Conservation (phyloP, 495 filamentous ascomycete species). For the Usnea hakonensis region DNA sequence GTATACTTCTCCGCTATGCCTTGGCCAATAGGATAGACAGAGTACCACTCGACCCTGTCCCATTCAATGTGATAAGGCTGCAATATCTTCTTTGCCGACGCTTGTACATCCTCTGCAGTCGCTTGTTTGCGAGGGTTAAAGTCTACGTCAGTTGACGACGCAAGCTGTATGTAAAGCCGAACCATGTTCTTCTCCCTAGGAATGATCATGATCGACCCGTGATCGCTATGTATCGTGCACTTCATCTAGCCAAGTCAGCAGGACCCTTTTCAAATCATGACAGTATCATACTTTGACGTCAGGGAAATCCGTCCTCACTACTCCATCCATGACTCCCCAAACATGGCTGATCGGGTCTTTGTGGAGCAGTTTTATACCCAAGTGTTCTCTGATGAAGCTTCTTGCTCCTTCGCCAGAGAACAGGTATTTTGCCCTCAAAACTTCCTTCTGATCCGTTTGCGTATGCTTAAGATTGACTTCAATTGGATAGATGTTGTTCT, state of each 20-base stretch:
- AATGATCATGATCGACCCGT: constrained; percentile 62
- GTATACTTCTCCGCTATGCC: constrained; percentile 50
- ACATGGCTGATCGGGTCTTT: constrained; percentile 59
- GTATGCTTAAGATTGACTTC: constrained; percentile 66
- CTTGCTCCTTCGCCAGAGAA: constrained; percentile 60
- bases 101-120: constrained; percentile 52
- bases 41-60: constrained; percentile 49
- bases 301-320: constrained; percentile 68
- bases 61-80: constrained; percentile 47
- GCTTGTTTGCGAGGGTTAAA: constrained; percentile 39
- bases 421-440: constrained; percentile 54
- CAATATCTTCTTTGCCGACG: constrained; percentile 51
- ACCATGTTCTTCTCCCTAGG: constrained; percentile 67
- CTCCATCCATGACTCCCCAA: constrained; percentile 81
- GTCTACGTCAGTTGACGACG: constrained; percentile 53
- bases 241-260: constrained; percentile 57
- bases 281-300: constrained; percentile 36
- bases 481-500: constrained; percentile 49
- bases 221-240: constrained; percentile 59
- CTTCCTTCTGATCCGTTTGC: constrained; percentile 63
- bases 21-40: constrained; percentile 53
- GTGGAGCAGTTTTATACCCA: constrained; percentile 51
- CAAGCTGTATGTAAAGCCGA: constrained; percentile 68
- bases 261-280: neutral
- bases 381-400: constrained; percentile 52